Evolutionary conservation across 495 filamentous ascomycete genomes (phyloP).

Genomic region (Tuber indicum): DNA sequence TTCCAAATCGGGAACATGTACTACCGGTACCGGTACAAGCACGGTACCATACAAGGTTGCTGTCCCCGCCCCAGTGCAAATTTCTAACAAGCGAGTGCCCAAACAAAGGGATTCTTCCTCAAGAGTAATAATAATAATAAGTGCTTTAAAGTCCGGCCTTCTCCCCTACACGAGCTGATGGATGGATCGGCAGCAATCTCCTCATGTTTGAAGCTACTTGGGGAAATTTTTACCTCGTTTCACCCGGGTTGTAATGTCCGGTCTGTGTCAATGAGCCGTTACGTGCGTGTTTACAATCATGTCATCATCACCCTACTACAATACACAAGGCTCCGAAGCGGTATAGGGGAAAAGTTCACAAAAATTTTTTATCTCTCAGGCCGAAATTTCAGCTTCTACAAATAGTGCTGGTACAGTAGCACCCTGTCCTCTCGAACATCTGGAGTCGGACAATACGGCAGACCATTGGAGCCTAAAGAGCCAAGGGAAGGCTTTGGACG

Average conservation of each 20-base stretch:
- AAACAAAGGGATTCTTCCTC: background rate
- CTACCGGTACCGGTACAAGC: background rate
- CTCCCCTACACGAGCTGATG: conserved; percentile 8
- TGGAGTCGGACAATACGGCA: background rate
- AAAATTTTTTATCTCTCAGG: background rate
- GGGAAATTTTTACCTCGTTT: background rate
- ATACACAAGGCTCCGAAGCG: background rate
- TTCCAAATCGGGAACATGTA: background rate
- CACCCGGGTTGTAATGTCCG: background rate
- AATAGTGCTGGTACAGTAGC: background rate
- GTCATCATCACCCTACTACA: background rate
- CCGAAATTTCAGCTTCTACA: background rate
- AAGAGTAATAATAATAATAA: background rate
- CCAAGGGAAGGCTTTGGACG: background rate
- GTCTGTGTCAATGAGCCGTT: background rate
- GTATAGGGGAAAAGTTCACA: background rate
- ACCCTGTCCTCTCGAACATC: background rate
- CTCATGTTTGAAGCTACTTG: background rate
- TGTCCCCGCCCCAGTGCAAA: background rate
- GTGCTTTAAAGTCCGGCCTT: conserved; percentile 5
- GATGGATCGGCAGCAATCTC: conserved; percentile 1
- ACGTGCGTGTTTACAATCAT: background rate
- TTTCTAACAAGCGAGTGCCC: background rate
- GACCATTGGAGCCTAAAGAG: background rate
- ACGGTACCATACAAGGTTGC: background rate